Evolutionary conservation across 2,329 filamentous ascomycete species (phyloP).

Genomic region (Talaromyces rugulosus): DNA sequence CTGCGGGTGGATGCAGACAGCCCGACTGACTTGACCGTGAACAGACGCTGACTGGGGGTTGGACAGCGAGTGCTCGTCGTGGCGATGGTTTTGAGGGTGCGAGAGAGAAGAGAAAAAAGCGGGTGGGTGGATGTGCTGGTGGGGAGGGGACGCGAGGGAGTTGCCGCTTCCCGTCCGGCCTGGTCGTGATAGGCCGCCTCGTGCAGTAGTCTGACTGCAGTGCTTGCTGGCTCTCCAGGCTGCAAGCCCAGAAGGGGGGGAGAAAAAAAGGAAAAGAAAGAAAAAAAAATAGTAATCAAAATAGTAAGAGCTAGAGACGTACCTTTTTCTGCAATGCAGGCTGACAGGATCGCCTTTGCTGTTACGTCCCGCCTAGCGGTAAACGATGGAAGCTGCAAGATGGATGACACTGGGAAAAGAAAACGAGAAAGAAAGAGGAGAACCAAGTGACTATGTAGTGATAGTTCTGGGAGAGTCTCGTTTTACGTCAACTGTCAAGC

Average conservation of each 20-base stretch:
- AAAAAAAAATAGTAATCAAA: background rate
- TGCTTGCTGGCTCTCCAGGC: background rate
- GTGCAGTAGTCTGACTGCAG: constrained; percentile 9
- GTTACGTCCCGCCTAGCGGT: background rate
- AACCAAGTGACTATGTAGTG: background rate
- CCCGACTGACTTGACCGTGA: background rate
- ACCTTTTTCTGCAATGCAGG: background rate
- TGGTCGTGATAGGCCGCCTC: constrained; percentile 8
- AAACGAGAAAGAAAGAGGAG: background rate
- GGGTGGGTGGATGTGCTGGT: constrained; percentile 3
- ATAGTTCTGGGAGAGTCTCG: background rate
- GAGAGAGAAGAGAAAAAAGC: constrained; percentile 3
- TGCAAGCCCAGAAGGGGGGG: background rate
- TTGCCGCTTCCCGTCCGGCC: constrained; percentile 6
- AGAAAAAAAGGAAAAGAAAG: background rate
- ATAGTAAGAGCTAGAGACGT: background rate
- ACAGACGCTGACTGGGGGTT: background rate
- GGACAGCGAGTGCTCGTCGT: background rate
- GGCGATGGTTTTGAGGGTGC: background rate
- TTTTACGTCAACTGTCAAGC: background rate
- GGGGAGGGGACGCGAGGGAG: constrained; percentile 7
- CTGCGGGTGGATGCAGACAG: constrained; percentile 1
- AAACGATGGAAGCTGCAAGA: background rate
- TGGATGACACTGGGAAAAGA: background rate
- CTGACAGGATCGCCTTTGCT: background rate